Evolutionary conservation across 2,329 filamentous ascomycete species (phyloP).

Genomic region (Monilinia fructicola): DNA sequence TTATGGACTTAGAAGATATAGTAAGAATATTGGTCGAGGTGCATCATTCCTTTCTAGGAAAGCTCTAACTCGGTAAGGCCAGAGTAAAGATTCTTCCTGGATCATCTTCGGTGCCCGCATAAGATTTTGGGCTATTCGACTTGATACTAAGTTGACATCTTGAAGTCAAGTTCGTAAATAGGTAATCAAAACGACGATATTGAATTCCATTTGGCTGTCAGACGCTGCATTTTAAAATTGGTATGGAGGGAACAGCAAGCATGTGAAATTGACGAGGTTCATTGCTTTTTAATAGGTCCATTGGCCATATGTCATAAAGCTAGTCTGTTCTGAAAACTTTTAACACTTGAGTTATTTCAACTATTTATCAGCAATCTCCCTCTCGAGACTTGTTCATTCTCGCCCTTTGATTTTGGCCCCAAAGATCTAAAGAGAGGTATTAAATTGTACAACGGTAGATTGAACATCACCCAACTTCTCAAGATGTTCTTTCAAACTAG

Average conservation of each 20-base stretch:
- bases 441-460: conserved; percentile 11
- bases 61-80: no score
- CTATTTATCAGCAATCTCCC: not conserved
- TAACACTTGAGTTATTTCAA: not conserved
- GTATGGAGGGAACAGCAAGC: not conserved
- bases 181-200: not conserved
- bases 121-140: not conserved
- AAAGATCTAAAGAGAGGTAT: not conserved
- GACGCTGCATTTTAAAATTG: not conserved
- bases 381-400: not conserved
- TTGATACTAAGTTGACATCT: no score
- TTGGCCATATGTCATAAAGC: not conserved
- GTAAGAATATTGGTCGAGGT: no score
- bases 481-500: not conserved
- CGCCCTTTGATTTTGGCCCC: not conserved
- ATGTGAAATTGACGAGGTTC: not conserved
- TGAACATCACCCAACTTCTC: not conserved
- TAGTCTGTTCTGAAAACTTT: not conserved
- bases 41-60: no score
- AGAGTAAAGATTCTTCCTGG: not conserved
- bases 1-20: no score
- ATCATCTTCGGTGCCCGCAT: not conserved
- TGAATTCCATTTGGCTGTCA: not conserved
- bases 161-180: not conserved
- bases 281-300: not conserved